Base-by-base conservation (phyloP, 352 stramenopile species). In the Sclerospora graminicola region DNA sequence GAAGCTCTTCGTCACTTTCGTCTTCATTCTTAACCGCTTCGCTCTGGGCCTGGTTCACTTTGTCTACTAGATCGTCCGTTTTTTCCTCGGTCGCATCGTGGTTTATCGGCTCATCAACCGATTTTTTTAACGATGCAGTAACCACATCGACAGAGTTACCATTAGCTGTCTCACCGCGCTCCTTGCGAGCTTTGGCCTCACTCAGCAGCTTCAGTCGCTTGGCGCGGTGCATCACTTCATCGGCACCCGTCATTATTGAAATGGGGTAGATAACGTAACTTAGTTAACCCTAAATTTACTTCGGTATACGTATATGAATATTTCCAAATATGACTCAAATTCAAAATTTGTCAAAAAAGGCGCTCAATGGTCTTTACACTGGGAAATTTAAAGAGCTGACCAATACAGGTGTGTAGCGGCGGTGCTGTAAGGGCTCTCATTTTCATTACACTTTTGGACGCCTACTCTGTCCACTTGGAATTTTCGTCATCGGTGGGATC, bases 141-240 rank as follows among this genome's bases (percentile, higher is more conserved):
- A 36, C 30, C 3, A 46, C 13, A 6, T 10, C 23, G 0, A 15
- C 43, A 10, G 56, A 46, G 13, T 35, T 16, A 8, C 18, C 29
- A 44, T 69, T 63, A 9, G 45, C 51, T 20, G 51, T 51, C 27
- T 76, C 57, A 18, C 67, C 34, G 11, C 61, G 53, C 45, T 87
- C 73, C 44, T 92, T 92, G 45, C 77, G 77, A 52, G 68, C 58
- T 42, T 87, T 90, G 30, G 78, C 78, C 55, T 92, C 81, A 28
- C 78, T 75, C 51, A 92, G 69, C 47, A 89, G 60, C 69, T 87
- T 88, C 7, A 92, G 48, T 27, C 81, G 78, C 74, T 92, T 92
- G 33, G 75, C 78, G 40, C 81, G 81, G 49, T 72, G 68, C 67
- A 86, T 74, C 36, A 67, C 57, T 40, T 80, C 72, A 10, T 60